Base-by-base conservation (phyloP, 2,329 filamentous ascomycete species). In the Ophiocordyceps camponoti-saundersi region DNA sequence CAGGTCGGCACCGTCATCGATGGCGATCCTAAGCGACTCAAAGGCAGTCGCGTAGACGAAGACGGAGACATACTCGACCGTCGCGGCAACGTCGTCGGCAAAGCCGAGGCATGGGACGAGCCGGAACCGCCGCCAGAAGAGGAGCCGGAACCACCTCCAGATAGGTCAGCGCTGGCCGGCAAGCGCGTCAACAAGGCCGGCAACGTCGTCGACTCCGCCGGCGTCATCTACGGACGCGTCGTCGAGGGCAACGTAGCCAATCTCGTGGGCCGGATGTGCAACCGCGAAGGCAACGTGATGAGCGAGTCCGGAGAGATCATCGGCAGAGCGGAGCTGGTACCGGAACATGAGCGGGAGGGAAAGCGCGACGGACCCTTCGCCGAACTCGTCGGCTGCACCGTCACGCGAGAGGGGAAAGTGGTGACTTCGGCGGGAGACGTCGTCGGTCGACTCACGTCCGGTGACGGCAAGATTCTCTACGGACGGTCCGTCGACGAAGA, bases 401-500 rank as follows among this genome's bases (percentile, higher is more conserved):
- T 85, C 30, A 71, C 71, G 60, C 83, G 82, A 61, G 80, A 83
- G 40, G 81, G 81, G 46, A 81, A 77, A 50, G 69, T 85, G 40
- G 72, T 82, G 41, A 81, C 81, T 10, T 66, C 72, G 0, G 68
- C 75, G 45, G 85, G 82, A 34, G 78, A 84, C 51, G 71, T 83
- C 22, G 83, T 92, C 44, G 86, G 86, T 21, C 71, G 80, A 41
- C 72, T 90, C 39, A 68, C 74, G 3, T 75, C 79, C 44, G 86
- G 85, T 3, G 82, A 93, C 47, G 61, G 73, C 34, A 87, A 86
- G 71, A 68, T 71, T 46, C 72, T 93, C 1, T 76, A 80, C 36
- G 86, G 86, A 16, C 81, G 85, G 44, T 57, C 70, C 10, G 85
- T 92, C 18, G 86, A 92, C 48, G 80, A 86, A 51, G 85, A 93